Evolutionary conservation across 441 rosid genomes (phyloP).

Genomic region (Melastoma candidum): DNA sequence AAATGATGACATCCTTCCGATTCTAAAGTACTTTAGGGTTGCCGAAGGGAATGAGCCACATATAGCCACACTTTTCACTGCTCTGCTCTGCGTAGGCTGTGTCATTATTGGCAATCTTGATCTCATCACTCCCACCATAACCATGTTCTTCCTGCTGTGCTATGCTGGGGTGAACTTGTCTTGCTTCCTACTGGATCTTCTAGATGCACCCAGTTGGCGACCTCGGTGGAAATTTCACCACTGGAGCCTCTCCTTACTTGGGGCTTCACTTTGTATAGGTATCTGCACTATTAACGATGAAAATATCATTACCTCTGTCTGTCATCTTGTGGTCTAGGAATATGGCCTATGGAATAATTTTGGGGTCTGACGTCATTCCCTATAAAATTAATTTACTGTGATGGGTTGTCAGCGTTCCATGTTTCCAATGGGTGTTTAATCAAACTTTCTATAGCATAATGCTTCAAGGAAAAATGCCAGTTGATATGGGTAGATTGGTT

Average conservation of each 20-base stretch:
- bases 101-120: conserved; percentile 94
- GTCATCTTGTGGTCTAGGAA: not conserved
- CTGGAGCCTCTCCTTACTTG: conserved; percentile 95
- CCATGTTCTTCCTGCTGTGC: conserved; percentile 97
- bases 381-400: no score
- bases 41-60: conserved; percentile 86
- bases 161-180: conserved; percentile 97
- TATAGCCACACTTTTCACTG: conserved; percentile 85
- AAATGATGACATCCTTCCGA: conserved; percentile 96
- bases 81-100: conserved; percentile 82
- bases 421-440: no score
- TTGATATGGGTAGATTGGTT: no score
- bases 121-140: conserved; percentile 91
- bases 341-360: no score
- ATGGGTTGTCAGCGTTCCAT: no score
- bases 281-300: not conserved
- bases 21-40: conserved; percentile 90
- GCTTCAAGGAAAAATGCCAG: no score
- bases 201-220: conserved; percentile 99
- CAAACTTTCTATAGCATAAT: no score
- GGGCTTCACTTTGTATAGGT: conserved; percentile 92
- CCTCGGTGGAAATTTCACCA: conserved; percentile 99
- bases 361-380: no score
- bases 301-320: no score
- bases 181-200: conserved; percentile 97